Base-by-base conservation (phyloP, 371 early-diverging fungal species). In the Haplosporangium sp. region DNA sequence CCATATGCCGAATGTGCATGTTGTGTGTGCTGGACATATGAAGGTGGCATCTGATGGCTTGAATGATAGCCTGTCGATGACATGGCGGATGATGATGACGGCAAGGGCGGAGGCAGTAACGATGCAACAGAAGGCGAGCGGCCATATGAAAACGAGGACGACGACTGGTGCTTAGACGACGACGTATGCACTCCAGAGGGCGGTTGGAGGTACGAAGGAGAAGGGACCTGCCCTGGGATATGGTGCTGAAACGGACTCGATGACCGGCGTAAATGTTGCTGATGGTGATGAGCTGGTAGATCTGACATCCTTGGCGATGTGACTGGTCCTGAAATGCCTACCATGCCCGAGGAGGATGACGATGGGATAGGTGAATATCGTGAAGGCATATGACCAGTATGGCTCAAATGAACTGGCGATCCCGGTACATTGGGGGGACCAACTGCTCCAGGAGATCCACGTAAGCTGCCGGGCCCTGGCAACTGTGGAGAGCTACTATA, bases 171-270 rank as follows among this genome's bases (percentile, higher is more conserved):
- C 51, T 62, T 61, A 12, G 73, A 43, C 1, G 36, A 16, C 18
- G 55, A 59, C 1, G 63, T 12, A 18, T 67, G 64, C 64, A 53
- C 37, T 14, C 54, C 58, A 7, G 68, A 58, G 7, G 64, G 67
- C 5, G 66, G 40, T n/a, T 74, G 74, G 12, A 70, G 55, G 20
- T 76, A 76, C 18, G 76, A 66, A 6, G 76, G 76, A 6, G 76
- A 42, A 14, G 69, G 50, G 23, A 76, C 56, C 13, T 70, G 76
- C 0, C 60, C 67, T 4, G 76, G 71, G 14, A 72, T 61, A 41
- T 72, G 72, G 18, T 67, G 79, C 40, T 67, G 72, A 55, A 67
- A 72, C 1, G 72, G 79, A 13, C 79, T 72, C 29, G 79, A 77
- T 6, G 77, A 77, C n/a, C 76, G 46, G 5, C 76, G 50, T 47